Conservation (phyloP, 768 basidiomycete genomes). For the Termitomyces sp. region DNA sequence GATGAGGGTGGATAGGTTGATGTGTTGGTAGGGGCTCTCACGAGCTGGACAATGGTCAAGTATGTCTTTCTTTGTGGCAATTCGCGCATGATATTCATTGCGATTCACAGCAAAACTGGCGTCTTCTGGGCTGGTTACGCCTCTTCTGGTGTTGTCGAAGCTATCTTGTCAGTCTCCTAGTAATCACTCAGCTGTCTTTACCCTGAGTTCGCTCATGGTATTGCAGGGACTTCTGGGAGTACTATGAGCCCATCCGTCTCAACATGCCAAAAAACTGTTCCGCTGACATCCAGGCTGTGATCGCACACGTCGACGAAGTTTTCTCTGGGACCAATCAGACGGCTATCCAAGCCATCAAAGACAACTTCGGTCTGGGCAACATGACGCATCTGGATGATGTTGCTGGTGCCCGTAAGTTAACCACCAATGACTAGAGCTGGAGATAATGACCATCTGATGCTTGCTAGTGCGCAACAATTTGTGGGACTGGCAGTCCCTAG, state of each 20-base stretch:
- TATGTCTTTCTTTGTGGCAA: constrained; percentile 27
- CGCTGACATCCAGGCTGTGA: constrained; percentile 63
- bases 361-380: constrained; percentile 53
- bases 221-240: constrained; percentile 56
- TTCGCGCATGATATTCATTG: not conserved
- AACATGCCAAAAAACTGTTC: constrained; percentile 75
- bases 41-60: constrained; percentile 71
- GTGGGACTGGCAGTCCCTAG: constrained; percentile 67
- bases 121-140: constrained; percentile 64
- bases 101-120: constrained; percentile 46
- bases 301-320: constrained; percentile 58
- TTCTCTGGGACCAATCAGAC: constrained; percentile 42
- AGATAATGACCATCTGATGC: not conserved
- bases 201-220: not conserved
- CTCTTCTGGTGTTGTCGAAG: constrained; percentile 65
- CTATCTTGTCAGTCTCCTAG: constrained; percentile 41
- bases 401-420: constrained; percentile 49
- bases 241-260: constrained; percentile 68
- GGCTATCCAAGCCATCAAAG: constrained; percentile 55
- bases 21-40: constrained; percentile 27
- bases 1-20: not conserved
- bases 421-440: not conserved
- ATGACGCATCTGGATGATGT: constrained; percentile 66
- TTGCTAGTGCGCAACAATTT: constrained; percentile 52
- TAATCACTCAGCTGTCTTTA: constrained; percentile 1